Base-by-base conservation (phyloP, 2,329 filamentous ascomycete genomes). In the Trichoderma afroharzianum region DNA sequence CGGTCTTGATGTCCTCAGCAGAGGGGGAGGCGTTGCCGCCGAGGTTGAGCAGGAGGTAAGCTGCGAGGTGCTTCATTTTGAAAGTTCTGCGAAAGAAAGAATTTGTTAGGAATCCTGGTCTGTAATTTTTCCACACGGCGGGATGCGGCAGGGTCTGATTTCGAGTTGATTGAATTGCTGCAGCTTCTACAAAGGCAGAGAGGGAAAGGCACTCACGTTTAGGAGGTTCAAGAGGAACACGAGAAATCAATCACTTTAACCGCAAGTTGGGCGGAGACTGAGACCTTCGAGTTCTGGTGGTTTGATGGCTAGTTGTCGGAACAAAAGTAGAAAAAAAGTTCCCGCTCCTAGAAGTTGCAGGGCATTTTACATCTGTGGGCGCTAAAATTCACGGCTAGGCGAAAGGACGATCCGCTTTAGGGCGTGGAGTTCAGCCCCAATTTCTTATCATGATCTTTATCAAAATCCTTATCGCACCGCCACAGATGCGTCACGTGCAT, bases 191-290 rank as follows among this genome's bases (percentile, higher is more conserved):
- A 43, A 4, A n/a, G 39, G 36, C 1, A 30, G 21, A 21, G 21
- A 28, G 33, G 36, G 15, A 50, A 18, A 43, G 6, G 9, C 57
- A 59, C 71, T 71, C 62, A 73, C 72, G 30, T 50, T 67, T 61
- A 66, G 50, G 58, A 64, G 53, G 59, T 73, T 77, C 76, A 76
- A 75, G 76, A 78, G 84, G 90, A 94, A 95, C 92, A 92, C 88
- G 93, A 95, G 92, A 92, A 88, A 87, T 94, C 95, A 98, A 98
- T 98, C 95, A 91, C 92, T 97, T 98, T 97, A 97, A 98, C 95
- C 95, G 94, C 93, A 84, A 85, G 84, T 91, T 93, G 91, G 89
- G 92, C 95, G 95, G 95, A 97, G 95, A 98, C 95, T 98, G 95
- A 97, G 81, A 89, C 92, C 94, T 94, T 96, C 93, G 89, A 93